Base-by-base conservation (phyloP, 768 basidiomycete genomes). In the Gyrodon lividus region DNA sequence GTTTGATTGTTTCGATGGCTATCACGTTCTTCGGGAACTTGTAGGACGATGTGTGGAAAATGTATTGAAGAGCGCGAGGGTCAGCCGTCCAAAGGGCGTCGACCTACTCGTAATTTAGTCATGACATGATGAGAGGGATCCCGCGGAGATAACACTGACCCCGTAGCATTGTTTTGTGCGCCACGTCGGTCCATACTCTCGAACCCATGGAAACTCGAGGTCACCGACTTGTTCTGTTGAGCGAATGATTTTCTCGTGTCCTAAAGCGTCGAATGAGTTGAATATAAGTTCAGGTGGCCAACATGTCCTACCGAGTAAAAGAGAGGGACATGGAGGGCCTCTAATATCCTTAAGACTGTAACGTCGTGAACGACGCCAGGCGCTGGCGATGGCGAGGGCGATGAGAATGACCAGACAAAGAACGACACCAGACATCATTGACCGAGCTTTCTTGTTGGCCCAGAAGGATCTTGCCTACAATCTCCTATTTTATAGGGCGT, bases 221-320 rank as follows among this genome's bases (percentile, higher is more conserved):
- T 70, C 69, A 31, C 69, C 69, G 6, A 67, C 61, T 35, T 70
- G 58, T 20, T 57, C 47, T 20, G 68, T 59, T 17, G 51, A 43
- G 23, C 51, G 53, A 44, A 65, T 13, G 4, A 59, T 54, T 28
- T 51, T 50, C 10, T 67, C 61, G 43, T 59, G 59, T 17, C 69
- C 70, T 69, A 20, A 12, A 45, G 7, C 41, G n/a, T n/a, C n/a
- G 10, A 43, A 7, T 42, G 24, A 41, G 16, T n/a, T 13, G 12
- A 33, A 8, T 9, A n/a, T 13, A 26, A 23, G n/a, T 12, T 17
- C 26, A 39, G 33, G 20, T 19, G 28, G 12, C 7, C 16, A 37
- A 17, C 14, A 16, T 9, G 16, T 37, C 1, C 20, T 14, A 55
- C 53, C 53, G 37, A 51, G 22, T 30, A 44, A 34, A 14, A 38